Base-by-base conservation (phyloP, 2,329 filamentous ascomycete genomes). In the Penicillium sp. region DNA sequence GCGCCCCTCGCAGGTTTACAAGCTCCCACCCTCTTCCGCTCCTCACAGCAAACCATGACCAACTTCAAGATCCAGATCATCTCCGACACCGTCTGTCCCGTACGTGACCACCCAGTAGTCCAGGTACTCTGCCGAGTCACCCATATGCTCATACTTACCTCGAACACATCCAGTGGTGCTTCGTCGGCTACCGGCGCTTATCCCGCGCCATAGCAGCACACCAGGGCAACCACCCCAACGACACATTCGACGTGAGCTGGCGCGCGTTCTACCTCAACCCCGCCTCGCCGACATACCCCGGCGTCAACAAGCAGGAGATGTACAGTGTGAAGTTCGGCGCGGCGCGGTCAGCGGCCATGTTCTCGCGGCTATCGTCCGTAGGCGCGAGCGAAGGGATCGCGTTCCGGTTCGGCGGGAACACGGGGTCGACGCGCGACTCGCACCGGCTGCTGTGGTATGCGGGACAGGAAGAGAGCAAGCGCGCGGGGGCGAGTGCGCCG, bases 201-300 rank as follows among this genome's bases (percentile, higher is more conserved):
- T 79, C 84, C 35, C 77, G 77, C 46, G 87, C 84, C 47, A 91
- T 94, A 45, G 62, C 72, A 7, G 64, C 77, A 19, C 87, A 86
- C 70, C 77, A 79, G 56, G 72, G 77, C 54, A 71, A 74, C 26
- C 72, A 87, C 52, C 80, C 84, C 7, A 64, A 74, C 26, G 84
- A 91, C 66, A 86, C 76, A 14, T 90, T 94, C 69, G 76, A 74
- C 32, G 79, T 86, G 10, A 77, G 75, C 45, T 94, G 87, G 86
- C 75, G 78, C 45, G 84, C 88, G 2, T 94, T 86, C 70, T 90
- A 91, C 63, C 78, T 94, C 36, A 82, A 90, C 57, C 84, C 86
- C 0, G 72, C 73, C 32, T 71, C 78, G 1, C 76, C 84, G 0
- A 70, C 71, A 31, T 68, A 60, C 33, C 55, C 63, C 1, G 72